phyloP scores from a whole-genome alignment of 2,329 filamentous ascomycete genomes.

The Drechslera avenae region DNA sequence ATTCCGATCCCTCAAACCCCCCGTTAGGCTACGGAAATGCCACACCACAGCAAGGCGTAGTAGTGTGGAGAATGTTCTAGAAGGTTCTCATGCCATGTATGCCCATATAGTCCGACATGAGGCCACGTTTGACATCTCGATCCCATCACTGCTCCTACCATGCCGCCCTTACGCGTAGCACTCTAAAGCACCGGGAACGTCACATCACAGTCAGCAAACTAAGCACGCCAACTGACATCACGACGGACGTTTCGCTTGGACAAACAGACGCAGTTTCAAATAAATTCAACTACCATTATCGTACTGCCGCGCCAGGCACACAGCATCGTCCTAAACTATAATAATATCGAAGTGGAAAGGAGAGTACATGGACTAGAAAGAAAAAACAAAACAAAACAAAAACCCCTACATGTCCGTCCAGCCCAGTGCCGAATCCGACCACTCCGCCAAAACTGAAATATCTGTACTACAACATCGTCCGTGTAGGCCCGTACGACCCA shows the following conservation, averaged over 20 bases:
- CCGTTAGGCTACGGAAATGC: neutral
- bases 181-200: no score
- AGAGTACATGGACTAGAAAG: neutral
- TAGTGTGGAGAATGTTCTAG: no score
- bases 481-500: neutral
- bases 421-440: slow-evolving; percentile 11
- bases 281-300: slow-evolving; percentile 14
- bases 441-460: slow-evolving; percentile 1
- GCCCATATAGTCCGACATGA: no score
- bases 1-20: neutral
- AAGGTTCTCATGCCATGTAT: no score
- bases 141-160: no score
- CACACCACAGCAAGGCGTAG: no score
- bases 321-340: slow-evolving; percentile 8
- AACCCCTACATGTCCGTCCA: slow-evolving; percentile 1
- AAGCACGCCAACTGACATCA: no score
- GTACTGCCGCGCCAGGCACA: slow-evolving; percentile 12
- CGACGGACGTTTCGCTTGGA: neutral
- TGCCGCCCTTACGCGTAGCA: no score
- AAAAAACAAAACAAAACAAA: neutral
- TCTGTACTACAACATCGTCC: slow-evolving; percentile 2
- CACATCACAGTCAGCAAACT: no score
- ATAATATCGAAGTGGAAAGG: slow-evolving; percentile 5
- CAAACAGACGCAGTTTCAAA: neutral
- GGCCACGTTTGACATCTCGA: no score